Evolutionary conservation across 2,329 filamentous ascomycete species (phyloP).

Genomic region (Colletotrichum sp.): DNA sequence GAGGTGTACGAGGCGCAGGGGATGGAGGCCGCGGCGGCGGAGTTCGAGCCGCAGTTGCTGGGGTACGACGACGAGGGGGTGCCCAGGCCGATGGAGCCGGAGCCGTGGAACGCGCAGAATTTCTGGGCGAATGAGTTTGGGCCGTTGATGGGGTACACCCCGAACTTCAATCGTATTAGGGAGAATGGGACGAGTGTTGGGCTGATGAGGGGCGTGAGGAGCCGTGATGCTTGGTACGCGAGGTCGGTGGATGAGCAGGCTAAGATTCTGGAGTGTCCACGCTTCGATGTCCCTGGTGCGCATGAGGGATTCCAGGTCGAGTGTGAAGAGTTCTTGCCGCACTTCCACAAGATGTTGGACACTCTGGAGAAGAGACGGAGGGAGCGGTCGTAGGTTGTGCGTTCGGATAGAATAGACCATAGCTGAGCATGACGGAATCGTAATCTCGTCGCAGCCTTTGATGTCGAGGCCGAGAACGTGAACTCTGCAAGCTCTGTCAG

Average conservation of each 20-base stretch:
- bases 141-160: conserved; percentile 23
- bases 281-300: conserved; percentile 30
- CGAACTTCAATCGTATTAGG: conserved; percentile 29
- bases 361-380: conserved; percentile 21
- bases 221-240: conserved; percentile 32
- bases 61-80: conserved; percentile 32
- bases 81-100: conserved; percentile 20
- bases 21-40: conserved; percentile 17
- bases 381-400: background rate
- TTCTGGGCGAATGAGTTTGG: conserved; percentile 35
- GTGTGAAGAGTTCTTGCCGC: conserved; percentile 29
- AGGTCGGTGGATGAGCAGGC: conserved; percentile 30
- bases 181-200: conserved; percentile 30
- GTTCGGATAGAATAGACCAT: background rate
- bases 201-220: conserved; percentile 29
- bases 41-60: conserved; percentile 25
- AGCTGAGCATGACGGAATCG: background rate
- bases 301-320: conserved; percentile 36
- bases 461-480: background rate
- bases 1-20: conserved; percentile 27
- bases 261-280: conserved; percentile 30
- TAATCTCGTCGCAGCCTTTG: background rate
- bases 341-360: conserved; percentile 30
- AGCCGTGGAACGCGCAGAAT: conserved; percentile 27
- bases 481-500: background rate